Base-by-base conservation (phyloP, 2,329 filamentous ascomycete species). In the Furcasterigmium sp. region DNA sequence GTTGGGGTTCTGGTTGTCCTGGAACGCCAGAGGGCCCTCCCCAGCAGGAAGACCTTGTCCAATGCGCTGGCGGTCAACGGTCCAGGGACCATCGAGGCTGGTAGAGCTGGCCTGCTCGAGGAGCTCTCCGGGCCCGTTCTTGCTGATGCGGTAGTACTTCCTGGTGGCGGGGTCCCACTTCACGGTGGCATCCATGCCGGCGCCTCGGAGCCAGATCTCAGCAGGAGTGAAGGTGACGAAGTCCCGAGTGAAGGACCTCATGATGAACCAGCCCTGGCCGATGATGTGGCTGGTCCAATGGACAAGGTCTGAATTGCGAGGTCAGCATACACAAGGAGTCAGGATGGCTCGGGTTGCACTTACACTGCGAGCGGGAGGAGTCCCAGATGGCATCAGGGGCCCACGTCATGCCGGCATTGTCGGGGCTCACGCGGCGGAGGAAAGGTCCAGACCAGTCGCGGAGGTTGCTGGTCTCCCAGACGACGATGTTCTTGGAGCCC, bases 401-500 rank as follows among this genome's bases (percentile, higher is more conserved):
- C 64, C 63, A 67, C 1, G 66, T 69, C 41, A 66, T 69, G 15
- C 66, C 66, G 11, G 63, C 64, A 4, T 55, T 61, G 1, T 56
- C 42, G 1, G 65, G 65, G 3, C 62, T 67, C 2, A 69, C 65
- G 14, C 59, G 53, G 8, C 67, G 57, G 28, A 67, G 64, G 2
- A 63, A 58, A 41, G 68, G 64, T 23, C 51, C 52, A 2, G 59
- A 62, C 65, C 65, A 69, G 21, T 50, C 63, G 30, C 61, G 56
- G 8, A 68, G 52, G 39, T 69, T 63, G n/a, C 46, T 53, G 2
- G 63, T 64, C 46, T 69, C 64, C 65, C 66, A 69, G 3, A 69
- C 56, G 41, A 67, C 62, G 6, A 69, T 51, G 26, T 47, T 54
- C 60, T 64, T 67, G 3, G 59, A 61, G 5, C 44, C 44, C 19